Conservation (phyloP, 345 rosid genomes). For the Aurinia saxatilis region DNA sequence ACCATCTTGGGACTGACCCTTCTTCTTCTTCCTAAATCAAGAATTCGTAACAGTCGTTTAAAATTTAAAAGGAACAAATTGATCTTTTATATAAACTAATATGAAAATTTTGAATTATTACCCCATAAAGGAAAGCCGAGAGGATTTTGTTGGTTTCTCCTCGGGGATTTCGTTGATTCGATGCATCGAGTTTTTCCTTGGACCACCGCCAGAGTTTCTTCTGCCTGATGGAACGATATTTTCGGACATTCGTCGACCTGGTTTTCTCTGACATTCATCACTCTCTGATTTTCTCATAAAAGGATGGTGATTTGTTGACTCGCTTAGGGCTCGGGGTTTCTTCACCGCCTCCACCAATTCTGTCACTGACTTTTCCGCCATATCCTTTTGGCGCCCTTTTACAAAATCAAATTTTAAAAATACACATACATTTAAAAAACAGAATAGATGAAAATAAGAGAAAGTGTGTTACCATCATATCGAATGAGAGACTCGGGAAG, state of each 20-base stretch:
- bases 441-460: too few relatives aligned
- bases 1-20: constrained; percentile 34
- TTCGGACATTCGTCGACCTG: constrained; percentile 53
- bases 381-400: constrained; percentile 82
- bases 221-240: constrained; percentile 41
- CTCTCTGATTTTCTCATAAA: constrained; percentile 48
- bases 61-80: background rate
- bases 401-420: background rate
- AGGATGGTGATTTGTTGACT: constrained; percentile 47
- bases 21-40: constrained; percentile 46
- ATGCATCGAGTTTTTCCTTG: constrained; percentile 52
- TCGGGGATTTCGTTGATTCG: constrained; percentile 68
- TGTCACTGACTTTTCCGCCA: constrained; percentile 60
- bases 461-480: constrained; percentile 64
- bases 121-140: constrained; percentile 84
- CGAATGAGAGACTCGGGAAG: constrained; percentile 89
- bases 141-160: constrained; percentile 52
- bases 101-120: constrained; percentile 1
- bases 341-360: constrained; percentile 86
- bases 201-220: constrained; percentile 40
- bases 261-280: constrained; percentile 24
- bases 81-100: too few relatives aligned
- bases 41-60: background rate
- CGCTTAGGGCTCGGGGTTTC: constrained; percentile 79
- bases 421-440: too few relatives aligned